Evolutionary conservation across 129 eudicot species (phyloP).

Genomic region (Glebionis coronaria): DNA sequence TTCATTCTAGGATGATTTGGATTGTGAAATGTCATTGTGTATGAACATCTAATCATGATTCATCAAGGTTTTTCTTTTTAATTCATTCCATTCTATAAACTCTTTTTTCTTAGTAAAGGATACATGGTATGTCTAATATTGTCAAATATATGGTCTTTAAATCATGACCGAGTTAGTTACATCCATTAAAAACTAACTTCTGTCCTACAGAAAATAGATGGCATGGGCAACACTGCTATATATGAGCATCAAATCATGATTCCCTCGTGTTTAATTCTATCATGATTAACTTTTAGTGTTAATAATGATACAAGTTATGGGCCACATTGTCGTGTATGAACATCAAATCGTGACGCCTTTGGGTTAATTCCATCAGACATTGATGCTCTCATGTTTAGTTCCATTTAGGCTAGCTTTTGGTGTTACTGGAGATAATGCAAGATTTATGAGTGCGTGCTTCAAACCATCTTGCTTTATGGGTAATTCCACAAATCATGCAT

Average conservation of each 20-base stretch:
- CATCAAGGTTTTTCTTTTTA: neutral
- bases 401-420: constrained; percentile 8
- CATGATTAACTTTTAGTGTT: neutral
- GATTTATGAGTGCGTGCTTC: neutral
- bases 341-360: constrained; percentile 6
- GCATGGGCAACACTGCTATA: neutral
- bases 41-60: neutral
- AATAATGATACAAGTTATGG: neutral
- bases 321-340: constrained; percentile 8
- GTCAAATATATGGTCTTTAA: neutral
- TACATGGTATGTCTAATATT: neutral
- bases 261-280: neutral
- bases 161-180: neutral
- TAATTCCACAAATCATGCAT: constrained; percentile 8
- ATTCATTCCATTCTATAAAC: neutral
- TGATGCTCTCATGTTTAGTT: neutral
- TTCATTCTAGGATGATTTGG: no score
- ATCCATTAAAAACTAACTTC: neutral
- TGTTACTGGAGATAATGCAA: neutral
- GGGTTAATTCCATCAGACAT: neutral
- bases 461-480: constrained; percentile 6
- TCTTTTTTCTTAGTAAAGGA: neutral
- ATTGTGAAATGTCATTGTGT: no score
- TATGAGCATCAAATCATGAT: neutral
- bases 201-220: neutral